Conservation (phyloP, 306 rosid species). For the Cicer pinnatifidum region DNA sequence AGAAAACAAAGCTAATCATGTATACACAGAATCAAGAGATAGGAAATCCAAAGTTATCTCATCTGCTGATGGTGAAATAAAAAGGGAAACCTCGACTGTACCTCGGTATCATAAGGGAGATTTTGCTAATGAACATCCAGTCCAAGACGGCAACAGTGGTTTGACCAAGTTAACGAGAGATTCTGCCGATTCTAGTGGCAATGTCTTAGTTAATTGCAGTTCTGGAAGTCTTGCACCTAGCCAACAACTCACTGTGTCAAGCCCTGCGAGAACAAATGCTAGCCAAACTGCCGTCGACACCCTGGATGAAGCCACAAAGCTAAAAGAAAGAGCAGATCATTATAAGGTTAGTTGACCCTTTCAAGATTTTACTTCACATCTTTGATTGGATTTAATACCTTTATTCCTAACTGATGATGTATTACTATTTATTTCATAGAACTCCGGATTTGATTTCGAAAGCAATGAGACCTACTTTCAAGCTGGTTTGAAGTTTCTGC, state of each 20-base stretch:
- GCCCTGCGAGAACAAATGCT: slow-evolving; percentile 53
- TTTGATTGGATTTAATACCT: slow-evolving; percentile 37
- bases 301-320: slow-evolving; percentile 66
- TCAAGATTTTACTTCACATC: slow-evolving; percentile 42
- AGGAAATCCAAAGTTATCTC: slow-evolving; percentile 51
- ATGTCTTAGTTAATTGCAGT: slow-evolving; percentile 43
- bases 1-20: slow-evolving; percentile 42
- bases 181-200: slow-evolving; percentile 46
- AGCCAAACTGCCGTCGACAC: slow-evolving; percentile 53
- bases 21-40: slow-evolving; percentile 45
- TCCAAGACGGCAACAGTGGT: slow-evolving; percentile 49
- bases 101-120: slow-evolving; percentile 51
- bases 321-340: slow-evolving; percentile 67
- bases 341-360: slow-evolving; percentile 64
- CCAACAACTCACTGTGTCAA: slow-evolving; percentile 50
- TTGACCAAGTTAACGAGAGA: slow-evolving; percentile 47
- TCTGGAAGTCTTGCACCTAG: slow-evolving; percentile 48
- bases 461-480: slow-evolving; percentile 82
- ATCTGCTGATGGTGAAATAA: slow-evolving; percentile 44
- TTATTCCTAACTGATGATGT: slow-evolving; percentile 32
- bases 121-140: slow-evolving; percentile 46
- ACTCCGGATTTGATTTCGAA: slow-evolving; percentile 71
- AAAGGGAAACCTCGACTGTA: slow-evolving; percentile 48
- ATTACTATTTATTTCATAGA: slow-evolving; percentile 50
- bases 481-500: slow-evolving; percentile 90